Evolutionary conservation across 2,329 filamentous ascomycete genomes (phyloP).

Genomic region (Colletotrichum camelliae): DNA sequence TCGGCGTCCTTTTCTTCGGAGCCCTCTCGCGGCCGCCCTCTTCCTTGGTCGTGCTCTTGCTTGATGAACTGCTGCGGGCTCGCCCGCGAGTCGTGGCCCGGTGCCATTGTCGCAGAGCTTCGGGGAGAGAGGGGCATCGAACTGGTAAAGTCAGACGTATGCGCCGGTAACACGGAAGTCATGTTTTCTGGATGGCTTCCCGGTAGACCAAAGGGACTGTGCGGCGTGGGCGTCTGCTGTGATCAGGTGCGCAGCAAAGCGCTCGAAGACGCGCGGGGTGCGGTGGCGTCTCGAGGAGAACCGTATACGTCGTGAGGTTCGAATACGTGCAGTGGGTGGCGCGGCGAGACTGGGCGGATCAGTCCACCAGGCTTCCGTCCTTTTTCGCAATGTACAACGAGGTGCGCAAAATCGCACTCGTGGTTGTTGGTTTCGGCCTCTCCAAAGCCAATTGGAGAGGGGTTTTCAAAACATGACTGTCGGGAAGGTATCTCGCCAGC

Average conservation of each 20-base stretch:
- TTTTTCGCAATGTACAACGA: neutral
- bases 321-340: neutral
- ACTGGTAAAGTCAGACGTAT: slow-evolving; percentile 42
- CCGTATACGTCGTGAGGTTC: neutral
- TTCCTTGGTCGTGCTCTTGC: slow-evolving; percentile 43
- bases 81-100: slow-evolving; percentile 43
- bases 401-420: slow-evolving; percentile 5
- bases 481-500: slow-evolving; percentile 2
- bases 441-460: slow-evolving; percentile 33
- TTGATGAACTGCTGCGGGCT: slow-evolving; percentile 43
- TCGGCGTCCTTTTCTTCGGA: slow-evolving; percentile 48
- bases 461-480: slow-evolving; percentile 37
- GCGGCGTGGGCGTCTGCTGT: neutral
- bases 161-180: slow-evolving; percentile 47
- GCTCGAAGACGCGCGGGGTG: neutral
- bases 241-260: slow-evolving; percentile 9
- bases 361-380: neutral
- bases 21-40: slow-evolving; percentile 46
- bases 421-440: slow-evolving; percentile 26
- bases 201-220: neutral
- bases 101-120: slow-evolving; percentile 45
- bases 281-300: neutral
- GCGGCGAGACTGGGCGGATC: neutral
- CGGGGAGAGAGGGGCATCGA: slow-evolving; percentile 43
- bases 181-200: slow-evolving; percentile 31